Percentiles rank a stretch among this genome's conserved stretches.
Evolutionary conservation across 306 rosid genomes (phyloP).

Genomic region (Vachellia pachyceras): DNA sequence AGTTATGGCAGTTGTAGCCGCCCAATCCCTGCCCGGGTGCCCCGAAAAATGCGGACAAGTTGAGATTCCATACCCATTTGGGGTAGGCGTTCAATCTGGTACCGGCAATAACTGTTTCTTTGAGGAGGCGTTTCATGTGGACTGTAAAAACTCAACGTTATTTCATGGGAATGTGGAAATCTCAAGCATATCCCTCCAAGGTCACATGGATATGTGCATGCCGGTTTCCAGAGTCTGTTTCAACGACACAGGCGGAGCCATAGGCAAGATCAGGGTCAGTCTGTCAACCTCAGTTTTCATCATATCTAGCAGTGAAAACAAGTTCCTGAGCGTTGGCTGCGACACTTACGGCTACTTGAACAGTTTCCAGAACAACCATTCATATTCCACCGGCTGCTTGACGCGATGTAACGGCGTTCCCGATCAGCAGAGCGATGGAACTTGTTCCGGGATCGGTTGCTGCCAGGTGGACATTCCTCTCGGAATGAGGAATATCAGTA

Average conservation of each 20-base stretch:
- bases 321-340: constrained; percentile 36
- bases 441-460: constrained; percentile 38
- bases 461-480: constrained; percentile 35
- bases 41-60: constrained; percentile 38
- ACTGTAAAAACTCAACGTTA: constrained; percentile 16
- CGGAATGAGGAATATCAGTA: background rate
- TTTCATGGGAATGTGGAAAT: background rate
- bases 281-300: background rate
- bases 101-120: constrained; percentile 8
- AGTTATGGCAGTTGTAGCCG: background rate
- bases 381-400: constrained; percentile 31
- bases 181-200: constrained; percentile 35
- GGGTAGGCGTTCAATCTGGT: constrained; percentile 8
- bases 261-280: background rate
- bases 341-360: constrained; percentile 30
- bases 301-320: constrained; percentile 28
- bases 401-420: constrained; percentile 2
- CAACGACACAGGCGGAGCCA: background rate
- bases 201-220: constrained; percentile 21
- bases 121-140: background rate
- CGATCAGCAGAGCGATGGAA: background rate
- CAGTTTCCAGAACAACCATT: background rate
- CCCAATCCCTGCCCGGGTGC: constrained; percentile 35
- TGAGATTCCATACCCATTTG: constrained; percentile 56
- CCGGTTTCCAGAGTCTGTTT: background rate